phyloP scores from a whole-genome alignment of 73 alveolate genomes.

The Tetrahymena elliotti region DNA sequence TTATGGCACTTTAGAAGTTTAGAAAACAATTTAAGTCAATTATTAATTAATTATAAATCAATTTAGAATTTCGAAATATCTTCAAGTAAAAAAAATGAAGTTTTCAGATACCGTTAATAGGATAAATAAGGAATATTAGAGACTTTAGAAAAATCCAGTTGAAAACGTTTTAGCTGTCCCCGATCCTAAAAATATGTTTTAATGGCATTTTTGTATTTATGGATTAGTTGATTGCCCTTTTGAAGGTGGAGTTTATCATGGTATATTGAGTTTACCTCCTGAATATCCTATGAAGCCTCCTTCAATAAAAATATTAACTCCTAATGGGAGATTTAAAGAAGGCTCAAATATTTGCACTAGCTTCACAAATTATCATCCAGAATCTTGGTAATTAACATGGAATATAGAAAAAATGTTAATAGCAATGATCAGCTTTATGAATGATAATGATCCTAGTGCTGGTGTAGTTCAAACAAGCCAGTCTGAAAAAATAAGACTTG shows the following conservation, averaged over 20 bases:
- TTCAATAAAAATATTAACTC: slow-evolving; percentile 56
- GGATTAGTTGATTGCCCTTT: slow-evolving; percentile 53
- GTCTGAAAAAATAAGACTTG: slow-evolving; percentile 13
- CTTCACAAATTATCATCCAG: slow-evolving; percentile 72
- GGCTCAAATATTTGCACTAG: slow-evolving; percentile 59
- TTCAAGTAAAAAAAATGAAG: neutral
- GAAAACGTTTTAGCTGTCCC: slow-evolving; percentile 42
- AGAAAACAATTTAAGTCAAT: neutral
- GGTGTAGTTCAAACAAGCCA: slow-evolving; percentile 14
- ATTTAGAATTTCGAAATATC: neutral
- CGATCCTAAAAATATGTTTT: slow-evolving; percentile 51
- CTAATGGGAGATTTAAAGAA: slow-evolving; percentile 62
- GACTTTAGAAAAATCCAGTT: neutral
- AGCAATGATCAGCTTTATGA: slow-evolving; percentile 52
- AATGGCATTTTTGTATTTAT: slow-evolving; percentile 66
- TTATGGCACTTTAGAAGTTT: neutral
- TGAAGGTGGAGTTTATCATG: slow-evolving; percentile 70
- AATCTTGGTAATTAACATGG: slow-evolving; percentile 73
- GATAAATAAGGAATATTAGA: neutral
- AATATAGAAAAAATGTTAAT: slow-evolving; percentile 47
- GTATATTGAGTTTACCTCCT: slow-evolving; percentile 54
- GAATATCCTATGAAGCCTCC: slow-evolving; percentile 80
- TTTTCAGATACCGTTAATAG: neutral
- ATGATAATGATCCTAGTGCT: slow-evolving; percentile 25
- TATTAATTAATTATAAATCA: neutral